These are phyloP conservation scores for Globisporangium cylindrosporum DNA, from an alignment of 352 stramenopile genomes.

Conservation along the genomic window DNA sequence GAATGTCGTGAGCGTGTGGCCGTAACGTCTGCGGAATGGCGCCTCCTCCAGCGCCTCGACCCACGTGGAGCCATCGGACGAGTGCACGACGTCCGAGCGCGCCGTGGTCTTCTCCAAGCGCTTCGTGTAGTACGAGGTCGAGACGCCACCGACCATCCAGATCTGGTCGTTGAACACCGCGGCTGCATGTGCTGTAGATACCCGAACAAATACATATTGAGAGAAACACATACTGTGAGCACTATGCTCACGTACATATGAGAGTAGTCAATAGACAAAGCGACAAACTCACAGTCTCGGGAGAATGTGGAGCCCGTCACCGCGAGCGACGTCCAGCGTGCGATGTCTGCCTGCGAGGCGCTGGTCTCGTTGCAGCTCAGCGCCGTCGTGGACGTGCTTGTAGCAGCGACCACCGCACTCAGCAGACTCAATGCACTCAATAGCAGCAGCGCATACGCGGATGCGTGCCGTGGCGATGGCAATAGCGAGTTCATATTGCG, in stretches of 20 bases:
- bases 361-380: constrained; percentile 56
- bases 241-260: too few relatives aligned
- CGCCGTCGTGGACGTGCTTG: constrained; percentile 9
- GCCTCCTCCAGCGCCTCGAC: constrained; percentile 66
- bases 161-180: constrained; percentile 56
- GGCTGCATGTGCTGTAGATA: constrained; percentile 52
- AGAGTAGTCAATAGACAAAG: not conserved
- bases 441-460: not conserved
- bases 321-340: constrained; percentile 45
- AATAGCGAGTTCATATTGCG: not conserved
- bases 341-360: constrained; percentile 35
- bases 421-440: not conserved
- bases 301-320: constrained; percentile 52
- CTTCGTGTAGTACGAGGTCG: constrained; percentile 73
- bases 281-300: constrained; percentile 46
- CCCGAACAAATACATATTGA: not conserved
- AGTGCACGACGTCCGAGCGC: constrained; percentile 65
- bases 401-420: not conserved
- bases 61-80: constrained; percentile 56
- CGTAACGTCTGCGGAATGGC: constrained; percentile 68
- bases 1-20: constrained; percentile 69
- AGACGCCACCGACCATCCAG: constrained; percentile 74
- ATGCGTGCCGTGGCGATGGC: not conserved
- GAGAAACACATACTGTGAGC: not conserved
- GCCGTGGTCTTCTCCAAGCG: constrained; percentile 63